Conservation (phyloP, 495 filamentous ascomycete genomes). For the Aspergillus sclerotiicarbonarius region DNA sequence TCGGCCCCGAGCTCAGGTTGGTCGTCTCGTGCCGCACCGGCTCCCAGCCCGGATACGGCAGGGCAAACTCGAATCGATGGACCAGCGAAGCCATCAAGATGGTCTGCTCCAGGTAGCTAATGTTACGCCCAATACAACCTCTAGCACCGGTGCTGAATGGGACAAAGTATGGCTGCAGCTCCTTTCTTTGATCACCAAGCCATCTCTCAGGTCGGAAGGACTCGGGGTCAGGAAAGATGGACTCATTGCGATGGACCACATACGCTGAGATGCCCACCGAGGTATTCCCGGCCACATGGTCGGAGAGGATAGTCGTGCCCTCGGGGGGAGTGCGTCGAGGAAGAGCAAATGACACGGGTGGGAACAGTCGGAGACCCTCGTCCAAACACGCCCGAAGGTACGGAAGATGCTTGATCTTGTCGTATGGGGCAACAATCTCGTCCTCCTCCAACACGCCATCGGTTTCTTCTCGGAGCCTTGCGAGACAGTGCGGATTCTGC, state of each 20-base stretch:
- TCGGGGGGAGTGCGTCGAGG: slow-evolving; percentile 31
- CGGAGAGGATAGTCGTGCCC: slow-evolving; percentile 28
- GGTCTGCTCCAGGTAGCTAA: slow-evolving; percentile 39
- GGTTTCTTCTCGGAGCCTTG: slow-evolving; percentile 55
- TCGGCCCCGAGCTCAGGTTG: not conserved
- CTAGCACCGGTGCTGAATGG: slow-evolving; percentile 38
- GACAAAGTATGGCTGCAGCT: slow-evolving; percentile 37
- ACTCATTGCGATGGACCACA: slow-evolving; percentile 22
- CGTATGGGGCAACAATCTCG: slow-evolving; percentile 33
- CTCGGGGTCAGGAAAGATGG: slow-evolving; percentile 23
- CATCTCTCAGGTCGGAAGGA: slow-evolving; percentile 31
- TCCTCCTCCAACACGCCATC: slow-evolving; percentile 36
- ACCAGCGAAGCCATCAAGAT: slow-evolving; percentile 36
- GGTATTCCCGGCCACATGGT: slow-evolving; percentile 27
- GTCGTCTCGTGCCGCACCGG: not conserved
- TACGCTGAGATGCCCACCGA: slow-evolving; percentile 25
- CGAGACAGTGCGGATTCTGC: slow-evolving; percentile 45
- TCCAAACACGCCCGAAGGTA: slow-evolving; percentile 41
- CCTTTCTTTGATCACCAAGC: slow-evolving; percentile 28
- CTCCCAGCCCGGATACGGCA: not conserved
- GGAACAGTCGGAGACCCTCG: slow-evolving; percentile 39
- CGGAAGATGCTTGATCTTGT: slow-evolving; percentile 35
- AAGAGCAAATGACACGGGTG: slow-evolving; percentile 24
- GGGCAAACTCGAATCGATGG: slow-evolving; percentile 33
- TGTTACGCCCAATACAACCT: slow-evolving; percentile 45